Conservation (phyloP, 2,329 filamentous ascomycete genomes). For the Trichoderma cornu-damae region DNA sequence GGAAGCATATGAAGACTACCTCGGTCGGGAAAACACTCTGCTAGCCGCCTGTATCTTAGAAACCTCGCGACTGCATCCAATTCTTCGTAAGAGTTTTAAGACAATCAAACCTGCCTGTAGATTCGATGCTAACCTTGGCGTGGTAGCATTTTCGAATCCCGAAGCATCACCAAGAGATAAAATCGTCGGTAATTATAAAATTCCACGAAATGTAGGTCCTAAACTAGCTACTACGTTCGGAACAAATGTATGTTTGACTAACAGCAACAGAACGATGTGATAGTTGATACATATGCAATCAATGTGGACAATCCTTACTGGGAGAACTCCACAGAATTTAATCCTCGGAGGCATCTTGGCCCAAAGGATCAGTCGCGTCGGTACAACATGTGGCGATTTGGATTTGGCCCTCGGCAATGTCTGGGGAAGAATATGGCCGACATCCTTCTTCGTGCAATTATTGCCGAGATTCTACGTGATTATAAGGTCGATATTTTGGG, state of each 20-base stretch:
- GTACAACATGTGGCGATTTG: conserved; percentile 19
- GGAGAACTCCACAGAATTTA: not conserved
- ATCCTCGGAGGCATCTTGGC: not conserved
- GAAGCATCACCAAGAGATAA: not conserved
- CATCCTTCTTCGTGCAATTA: conserved; percentile 5
- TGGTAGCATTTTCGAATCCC: not conserved
- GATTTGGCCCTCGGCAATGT: conserved; percentile 16
- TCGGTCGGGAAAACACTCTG: conserved; percentile 7
- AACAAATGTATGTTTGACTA: not conserved
- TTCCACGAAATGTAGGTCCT: not conserved
- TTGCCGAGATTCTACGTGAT: not conserved
- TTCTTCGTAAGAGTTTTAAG: conserved; percentile 1
- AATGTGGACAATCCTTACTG: conserved; percentile 18
- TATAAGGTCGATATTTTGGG: not conserved
- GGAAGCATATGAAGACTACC: not conserved
- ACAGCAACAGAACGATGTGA: conserved; percentile 12
- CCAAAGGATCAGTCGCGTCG: not conserved
- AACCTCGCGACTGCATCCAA: conserved; percentile 14
- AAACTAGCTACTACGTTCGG: not conserved
- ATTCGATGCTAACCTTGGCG: not conserved
- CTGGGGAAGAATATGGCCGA: conserved; percentile 14
- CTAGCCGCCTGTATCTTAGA: conserved; percentile 12
- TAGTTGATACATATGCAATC: conserved; percentile 18
- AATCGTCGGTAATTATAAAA: not conserved
- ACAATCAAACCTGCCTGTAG: not conserved